A percentile compares a stretch with the other conserved stretches of the same genome.
Evolutionary conservation across 1,284 basidiomycete species (phyloP).

Genomic region (Flammula alnicola): DNA sequence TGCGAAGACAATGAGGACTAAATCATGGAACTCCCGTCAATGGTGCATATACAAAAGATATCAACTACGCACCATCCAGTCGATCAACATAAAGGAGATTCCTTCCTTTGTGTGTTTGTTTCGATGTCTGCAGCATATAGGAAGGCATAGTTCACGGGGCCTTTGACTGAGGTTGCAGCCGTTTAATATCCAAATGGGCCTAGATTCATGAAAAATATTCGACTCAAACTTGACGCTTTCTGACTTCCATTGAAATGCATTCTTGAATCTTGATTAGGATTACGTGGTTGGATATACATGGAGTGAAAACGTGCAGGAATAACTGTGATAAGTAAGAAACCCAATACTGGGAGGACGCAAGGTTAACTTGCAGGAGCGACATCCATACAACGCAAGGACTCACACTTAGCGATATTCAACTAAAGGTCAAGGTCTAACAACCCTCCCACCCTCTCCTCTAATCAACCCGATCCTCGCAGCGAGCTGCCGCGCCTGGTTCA

Average conservation of each 20-base stretch:
- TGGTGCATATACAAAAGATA: too few relatives aligned
- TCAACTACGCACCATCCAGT: too few relatives aligned
- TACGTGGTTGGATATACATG: conserved; percentile 8
- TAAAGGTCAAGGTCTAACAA: conserved; percentile 13
- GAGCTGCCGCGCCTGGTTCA: conserved; percentile 77
- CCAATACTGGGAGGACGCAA: conserved; percentile 3
- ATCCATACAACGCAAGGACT: background rate
- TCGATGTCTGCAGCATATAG: too few relatives aligned
- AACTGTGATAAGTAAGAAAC: conserved; percentile 1
- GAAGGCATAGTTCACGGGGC: too few relatives aligned
- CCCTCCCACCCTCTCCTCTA: conserved; percentile 16
- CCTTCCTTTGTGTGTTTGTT: too few relatives aligned
- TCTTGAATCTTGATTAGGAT: background rate
- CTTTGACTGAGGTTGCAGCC: too few relatives aligned
- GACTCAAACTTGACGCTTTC: background rate
- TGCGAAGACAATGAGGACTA: too few relatives aligned
- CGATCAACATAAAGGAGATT: too few relatives aligned
- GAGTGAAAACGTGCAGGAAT: background rate
- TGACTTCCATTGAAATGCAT: background rate
- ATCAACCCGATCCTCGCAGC: conserved; percentile 71
- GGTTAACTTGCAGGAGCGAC: background rate
- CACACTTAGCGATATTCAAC: conserved; percentile 5
- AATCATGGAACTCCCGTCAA: too few relatives aligned
- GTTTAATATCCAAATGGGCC: too few relatives aligned
- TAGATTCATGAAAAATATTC: background rate